Base-by-base conservation (phyloP, 1,139 yeast species). In the Zhuliangozyma blackwelliae region DNA sequence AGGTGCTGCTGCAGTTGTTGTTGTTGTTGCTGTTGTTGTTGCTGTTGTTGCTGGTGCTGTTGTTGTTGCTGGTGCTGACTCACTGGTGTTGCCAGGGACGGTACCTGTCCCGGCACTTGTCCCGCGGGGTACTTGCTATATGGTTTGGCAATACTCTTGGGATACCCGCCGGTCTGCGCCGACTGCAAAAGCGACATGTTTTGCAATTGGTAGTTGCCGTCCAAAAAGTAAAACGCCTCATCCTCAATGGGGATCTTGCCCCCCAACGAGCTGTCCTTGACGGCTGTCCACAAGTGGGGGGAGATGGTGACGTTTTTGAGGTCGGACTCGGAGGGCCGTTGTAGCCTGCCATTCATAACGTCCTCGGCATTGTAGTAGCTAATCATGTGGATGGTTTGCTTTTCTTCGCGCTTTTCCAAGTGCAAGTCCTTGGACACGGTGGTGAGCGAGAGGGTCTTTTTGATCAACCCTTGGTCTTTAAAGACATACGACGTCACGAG, bases 291-390 rank as follows among this genome's bases (percentile, higher is more conserved):
- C 34, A 88, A 66, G 30, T 75, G 78, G n/a, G 67, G 66, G n/a
- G 79, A 68, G 23, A 88, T 68, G 13, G 57, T 59, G 1, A 79
- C 49, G 43, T 77, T 72, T 43, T 72, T 72, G 40, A 86, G 67
- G 33, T 66, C 68, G 6, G 75, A 61, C 33, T 75, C 76, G 7
- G 78, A 65, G 0, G 96, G 96, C 27, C 81, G 66, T 2, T 59
- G 54, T 37, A 89, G 63, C 35, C 63, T 65, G 7, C 82, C 80
- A 30, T 66, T 64, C 35, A 77, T 54, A 3, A 87, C 92, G 54
- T 89, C 96, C 31, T 77, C 76, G 0, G 88, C 82, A 38, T 75
- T 69, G 53, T 87, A 89, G 57, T 89, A 89, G 13, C 90, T 79
- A 7, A 89, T 79, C 37, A 89, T 61, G 54, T 90, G 96, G 39